A percentile compares a stretch with the other conserved stretches of the same genome.
These are phyloP conservation scores for Tulasnella calospora DNA, from an alignment of 768 basidiomycete genomes.

Conservation along the genomic window DNA sequence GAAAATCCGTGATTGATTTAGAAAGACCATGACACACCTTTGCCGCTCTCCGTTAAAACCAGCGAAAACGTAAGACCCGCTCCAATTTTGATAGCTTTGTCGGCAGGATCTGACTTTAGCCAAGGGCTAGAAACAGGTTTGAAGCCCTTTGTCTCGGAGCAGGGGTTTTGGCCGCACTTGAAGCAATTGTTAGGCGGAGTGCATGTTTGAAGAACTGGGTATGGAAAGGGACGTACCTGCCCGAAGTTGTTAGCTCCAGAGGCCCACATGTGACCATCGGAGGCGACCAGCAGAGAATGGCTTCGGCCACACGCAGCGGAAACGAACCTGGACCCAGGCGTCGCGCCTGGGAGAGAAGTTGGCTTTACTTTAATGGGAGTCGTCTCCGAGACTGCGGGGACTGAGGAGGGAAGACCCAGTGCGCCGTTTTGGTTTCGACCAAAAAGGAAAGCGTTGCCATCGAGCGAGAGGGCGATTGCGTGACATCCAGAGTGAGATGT, in stretches of 20 bases:
- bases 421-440: slow-evolving; percentile 72
- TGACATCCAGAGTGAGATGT: slow-evolving; percentile 74
- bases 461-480: slow-evolving; percentile 63
- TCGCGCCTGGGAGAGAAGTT: slow-evolving; percentile 40
- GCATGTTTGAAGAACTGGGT: background rate
- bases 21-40: slow-evolving; percentile 45
- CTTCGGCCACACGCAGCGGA: slow-evolving; percentile 77
- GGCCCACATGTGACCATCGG: slow-evolving; percentile 76
- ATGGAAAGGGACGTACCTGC: slow-evolving; percentile 50
- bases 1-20: background rate
- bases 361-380: slow-evolving; percentile 61
- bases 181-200: background rate
- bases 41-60: slow-evolving; percentile 76
- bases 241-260: slow-evolving; percentile 76
- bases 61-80: slow-evolving; percentile 83
- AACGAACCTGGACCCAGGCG: slow-evolving; percentile 64
- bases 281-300: slow-evolving; percentile 78
- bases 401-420: slow-evolving; percentile 56
- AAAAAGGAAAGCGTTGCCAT: slow-evolving; percentile 83
- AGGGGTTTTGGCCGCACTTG: slow-evolving; percentile 67
- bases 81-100: slow-evolving; percentile 64
- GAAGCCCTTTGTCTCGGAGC: slow-evolving; percentile 63
- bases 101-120: slow-evolving; percentile 42
- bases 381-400: slow-evolving; percentile 61
- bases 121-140: slow-evolving; percentile 56